Evolutionary conservation across 2,329 filamentous ascomycete species (phyloP).

Genomic region (Hypoxylon sp.): DNA sequence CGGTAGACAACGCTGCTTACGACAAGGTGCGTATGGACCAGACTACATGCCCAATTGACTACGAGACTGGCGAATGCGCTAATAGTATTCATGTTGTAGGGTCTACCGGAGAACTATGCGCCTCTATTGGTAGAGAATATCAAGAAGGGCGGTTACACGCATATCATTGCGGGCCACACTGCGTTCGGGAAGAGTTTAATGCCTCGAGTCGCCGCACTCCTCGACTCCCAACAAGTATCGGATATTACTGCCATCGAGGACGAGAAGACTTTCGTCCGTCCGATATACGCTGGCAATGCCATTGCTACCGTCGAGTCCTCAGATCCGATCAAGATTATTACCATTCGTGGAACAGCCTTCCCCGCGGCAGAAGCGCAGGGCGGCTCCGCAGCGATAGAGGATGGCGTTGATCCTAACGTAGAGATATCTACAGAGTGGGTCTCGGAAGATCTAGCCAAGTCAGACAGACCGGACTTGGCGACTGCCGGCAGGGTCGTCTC

Average conservation of each 20-base stretch:
- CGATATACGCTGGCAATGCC: slow-evolving; percentile 97
- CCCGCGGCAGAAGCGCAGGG: slow-evolving; percentile 77
- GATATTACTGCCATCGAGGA: slow-evolving; percentile 89
- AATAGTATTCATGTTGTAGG: slow-evolving; percentile 61
- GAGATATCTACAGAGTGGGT: slow-evolving; percentile 86
- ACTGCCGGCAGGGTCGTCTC: slow-evolving; percentile 93
- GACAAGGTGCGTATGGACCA: slow-evolving; percentile 75
- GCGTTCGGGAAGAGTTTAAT: slow-evolving; percentile 97
- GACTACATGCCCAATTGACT: neutral
- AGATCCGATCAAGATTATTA: slow-evolving; percentile 88
- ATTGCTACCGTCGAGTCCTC: slow-evolving; percentile 94
- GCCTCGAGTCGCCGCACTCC: slow-evolving; percentile 88
- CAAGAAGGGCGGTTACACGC: slow-evolving; percentile 93
- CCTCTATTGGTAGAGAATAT: slow-evolving; percentile 94
- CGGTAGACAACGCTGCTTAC: slow-evolving; percentile 88
- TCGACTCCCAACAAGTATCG: slow-evolving; percentile 93
- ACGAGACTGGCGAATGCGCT: neutral
- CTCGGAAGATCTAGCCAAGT: slow-evolving; percentile 91
- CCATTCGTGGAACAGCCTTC: slow-evolving; percentile 93
- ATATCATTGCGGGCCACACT: slow-evolving; percentile 90
- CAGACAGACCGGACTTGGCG: slow-evolving; percentile 90
- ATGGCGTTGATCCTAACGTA: slow-evolving; percentile 85
- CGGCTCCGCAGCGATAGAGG: slow-evolving; percentile 81
- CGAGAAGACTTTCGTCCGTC: slow-evolving; percentile 94
- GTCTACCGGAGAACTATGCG: slow-evolving; percentile 94